phyloP scores from a whole-genome alignment of 2,329 filamentous ascomycete species.

The Ophiocordyceps camponoti-leonardi region DNA sequence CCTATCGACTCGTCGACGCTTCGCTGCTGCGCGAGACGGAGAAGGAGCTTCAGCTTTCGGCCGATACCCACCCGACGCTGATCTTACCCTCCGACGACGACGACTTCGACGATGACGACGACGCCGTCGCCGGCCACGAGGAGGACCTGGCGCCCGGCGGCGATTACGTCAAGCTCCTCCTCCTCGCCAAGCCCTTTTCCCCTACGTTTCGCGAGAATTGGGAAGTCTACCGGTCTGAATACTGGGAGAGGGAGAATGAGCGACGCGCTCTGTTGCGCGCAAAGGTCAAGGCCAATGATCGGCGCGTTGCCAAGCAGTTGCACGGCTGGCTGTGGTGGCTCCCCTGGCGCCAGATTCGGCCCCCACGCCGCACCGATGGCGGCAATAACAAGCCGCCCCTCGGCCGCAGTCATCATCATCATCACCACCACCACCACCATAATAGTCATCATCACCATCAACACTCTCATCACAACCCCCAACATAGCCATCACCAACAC shows the following conservation, averaged over 20 bases:
- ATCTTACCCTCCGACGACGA: conserved; percentile 33
- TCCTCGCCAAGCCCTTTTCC: conserved; percentile 89
- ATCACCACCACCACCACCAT: too few species aligned
- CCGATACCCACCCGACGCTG: conserved; percentile 22
- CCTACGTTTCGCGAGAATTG: conserved; percentile 91
- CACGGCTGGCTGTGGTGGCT: conserved; percentile 78
- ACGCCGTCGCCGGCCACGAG: conserved; percentile 44
- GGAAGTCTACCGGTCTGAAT: conserved; percentile 86
- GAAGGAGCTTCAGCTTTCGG: conserved; percentile 33
- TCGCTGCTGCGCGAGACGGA: conserved; percentile 41
- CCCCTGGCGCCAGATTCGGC: conserved; percentile 37
- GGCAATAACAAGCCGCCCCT: neutral
- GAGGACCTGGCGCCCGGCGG: conserved; percentile 84
- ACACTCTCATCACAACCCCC: too few species aligned
- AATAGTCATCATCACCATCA: too few species aligned
- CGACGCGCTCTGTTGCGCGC: conserved; percentile 55
- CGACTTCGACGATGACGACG: conserved; percentile 48
- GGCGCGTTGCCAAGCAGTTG: conserved; percentile 47
- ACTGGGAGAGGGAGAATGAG: conserved; percentile 95
- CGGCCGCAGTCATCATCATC: neutral
- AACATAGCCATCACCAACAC: neutral
- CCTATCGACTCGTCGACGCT: conserved; percentile 64
- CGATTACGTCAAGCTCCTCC: conserved; percentile 76
- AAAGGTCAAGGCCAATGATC: conserved; percentile 52
- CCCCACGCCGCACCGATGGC: conserved; percentile 3